phyloP scores from a whole-genome alignment of 768 basidiomycete genomes.

The Rubroboletus pulcherrimus region DNA sequence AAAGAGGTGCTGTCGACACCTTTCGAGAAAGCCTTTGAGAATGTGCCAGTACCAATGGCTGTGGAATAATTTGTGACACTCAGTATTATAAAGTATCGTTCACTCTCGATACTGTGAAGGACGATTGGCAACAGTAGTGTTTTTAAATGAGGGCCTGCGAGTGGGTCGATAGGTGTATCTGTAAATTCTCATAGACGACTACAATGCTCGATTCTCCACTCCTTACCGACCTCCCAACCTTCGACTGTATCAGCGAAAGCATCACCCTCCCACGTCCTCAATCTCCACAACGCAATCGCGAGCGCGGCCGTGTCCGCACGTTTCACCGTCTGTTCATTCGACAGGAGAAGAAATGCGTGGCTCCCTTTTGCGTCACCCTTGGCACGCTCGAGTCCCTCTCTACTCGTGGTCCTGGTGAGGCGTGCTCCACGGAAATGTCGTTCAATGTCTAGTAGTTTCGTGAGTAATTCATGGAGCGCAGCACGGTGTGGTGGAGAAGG shows the following conservation, averaged over 20 bases:
- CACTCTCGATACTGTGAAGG: neutral
- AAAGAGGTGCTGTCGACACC: slow-evolving; percentile 58
- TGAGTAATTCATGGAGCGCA: slow-evolving; percentile 48
- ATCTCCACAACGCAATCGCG: slow-evolving; percentile 73
- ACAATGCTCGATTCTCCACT: slow-evolving; percentile 22
- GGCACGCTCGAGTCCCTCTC: neutral
- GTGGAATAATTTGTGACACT: slow-evolving; percentile 35
- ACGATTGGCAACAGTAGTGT: no score
- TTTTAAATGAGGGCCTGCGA: no score
- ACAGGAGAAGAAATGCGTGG: slow-evolving; percentile 65
- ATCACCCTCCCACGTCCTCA: slow-evolving; percentile 71
- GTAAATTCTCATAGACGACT: slow-evolving; percentile 2
- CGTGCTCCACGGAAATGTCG: slow-evolving; percentile 22
- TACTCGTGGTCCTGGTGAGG: neutral
- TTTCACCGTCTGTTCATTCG: slow-evolving; percentile 44
- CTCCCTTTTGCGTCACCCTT: slow-evolving; percentile 46
- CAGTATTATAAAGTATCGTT: neutral
- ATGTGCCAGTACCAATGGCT: slow-evolving; percentile 39
- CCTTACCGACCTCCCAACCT: slow-evolving; percentile 38
- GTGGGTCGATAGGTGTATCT: neutral
- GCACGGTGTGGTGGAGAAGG: slow-evolving; percentile 60
- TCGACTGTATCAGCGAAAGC: slow-evolving; percentile 9
- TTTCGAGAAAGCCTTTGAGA: slow-evolving; percentile 17
- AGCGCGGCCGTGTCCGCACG: slow-evolving; percentile 61
- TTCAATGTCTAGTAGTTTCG: slow-evolving; percentile 48